Percentiles rank a stretch among this genome's conserved stretches.
Evolutionary conservation across 129 eudicot genomes (phyloP).

Genomic region (Artemisia tridentata): DNA sequence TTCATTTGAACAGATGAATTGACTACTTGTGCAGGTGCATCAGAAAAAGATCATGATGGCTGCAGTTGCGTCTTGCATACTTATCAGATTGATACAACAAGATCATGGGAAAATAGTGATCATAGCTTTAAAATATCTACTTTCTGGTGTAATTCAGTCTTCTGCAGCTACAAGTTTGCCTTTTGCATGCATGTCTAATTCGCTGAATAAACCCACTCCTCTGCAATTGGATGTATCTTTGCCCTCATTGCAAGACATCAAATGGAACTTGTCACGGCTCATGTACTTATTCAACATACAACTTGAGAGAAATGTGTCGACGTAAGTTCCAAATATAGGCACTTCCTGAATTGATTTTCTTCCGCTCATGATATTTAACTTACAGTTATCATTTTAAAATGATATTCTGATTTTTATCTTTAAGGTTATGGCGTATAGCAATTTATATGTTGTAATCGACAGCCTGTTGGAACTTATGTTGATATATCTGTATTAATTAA

Average conservation of each 20-base stretch:
- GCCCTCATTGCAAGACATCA: constrained; percentile 75
- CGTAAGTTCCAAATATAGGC: constrained; percentile 52
- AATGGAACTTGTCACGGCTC: constrained; percentile 70
- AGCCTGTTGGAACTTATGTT: too few species aligned
- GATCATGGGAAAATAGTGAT: constrained; percentile 25
- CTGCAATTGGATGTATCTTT: constrained; percentile 77
- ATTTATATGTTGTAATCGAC: too few species aligned
- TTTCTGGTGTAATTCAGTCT: constrained; percentile 36
- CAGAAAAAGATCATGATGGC: constrained; percentile 45
- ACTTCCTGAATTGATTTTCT: background rate
- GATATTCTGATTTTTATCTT: too few species aligned
- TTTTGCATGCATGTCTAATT: constrained; percentile 78
- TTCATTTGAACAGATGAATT: constrained; percentile 29
- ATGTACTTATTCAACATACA: constrained; percentile 80
- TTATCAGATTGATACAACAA: constrained; percentile 42
- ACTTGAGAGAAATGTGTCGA: constrained; percentile 91
- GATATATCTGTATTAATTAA: too few species aligned
- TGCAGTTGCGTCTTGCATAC: constrained; percentile 42
- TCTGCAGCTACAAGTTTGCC: constrained; percentile 46
- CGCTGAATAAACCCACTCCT: constrained; percentile 78
- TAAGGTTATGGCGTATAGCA: too few species aligned
- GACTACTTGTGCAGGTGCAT: constrained; percentile 50
- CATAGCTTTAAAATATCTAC: constrained; percentile 25
- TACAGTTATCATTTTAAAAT: too few species aligned
- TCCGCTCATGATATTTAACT: background rate